Conservation (phyloP, 805 yeast species). For the Candida insectalens region DNA sequence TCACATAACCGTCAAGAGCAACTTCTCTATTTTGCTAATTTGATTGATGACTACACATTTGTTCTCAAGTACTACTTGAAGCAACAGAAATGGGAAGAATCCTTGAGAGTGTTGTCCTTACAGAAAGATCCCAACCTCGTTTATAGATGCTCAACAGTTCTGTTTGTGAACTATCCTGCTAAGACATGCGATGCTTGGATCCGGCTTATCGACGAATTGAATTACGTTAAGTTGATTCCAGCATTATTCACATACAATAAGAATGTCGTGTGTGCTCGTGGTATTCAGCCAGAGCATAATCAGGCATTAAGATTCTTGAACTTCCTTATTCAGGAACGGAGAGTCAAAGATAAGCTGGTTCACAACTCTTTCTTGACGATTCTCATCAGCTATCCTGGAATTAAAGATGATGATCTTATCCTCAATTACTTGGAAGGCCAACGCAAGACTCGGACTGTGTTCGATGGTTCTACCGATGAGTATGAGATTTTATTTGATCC, state of each 20-base stretch:
- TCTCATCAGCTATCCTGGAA: constrained; percentile 40
- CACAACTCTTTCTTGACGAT: constrained; percentile 67
- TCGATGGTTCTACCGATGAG: constrained; percentile 7
- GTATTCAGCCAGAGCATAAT: constrained; percentile 38
- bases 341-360: constrained; percentile 36
- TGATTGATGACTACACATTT: constrained; percentile 58
- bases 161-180: constrained; percentile 59
- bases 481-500: constrained; percentile 44
- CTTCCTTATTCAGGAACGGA: constrained; percentile 37
- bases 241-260: constrained; percentile 64
- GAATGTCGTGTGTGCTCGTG: constrained; percentile 22
- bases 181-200: constrained; percentile 77
- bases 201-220: constrained; percentile 37
- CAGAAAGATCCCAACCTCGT: constrained; percentile 38
- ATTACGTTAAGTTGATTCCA: constrained; percentile 62
- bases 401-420: constrained; percentile 34
- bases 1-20: constrained; percentile 58
- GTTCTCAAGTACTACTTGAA: constrained; percentile 64
- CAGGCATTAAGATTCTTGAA: constrained; percentile 58
- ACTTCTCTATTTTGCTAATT: constrained; percentile 56
- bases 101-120: constrained; percentile 47
- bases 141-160: constrained; percentile 59
- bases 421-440: constrained; percentile 37
- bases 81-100: constrained; percentile 62
- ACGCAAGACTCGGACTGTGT: constrained; percentile 9